A percentile compares a stretch with the other conserved stretches of the same genome.
Conservation (phyloP, 2,329 filamentous ascomycete genomes). For the Cucurbitaria berberidis region DNA sequence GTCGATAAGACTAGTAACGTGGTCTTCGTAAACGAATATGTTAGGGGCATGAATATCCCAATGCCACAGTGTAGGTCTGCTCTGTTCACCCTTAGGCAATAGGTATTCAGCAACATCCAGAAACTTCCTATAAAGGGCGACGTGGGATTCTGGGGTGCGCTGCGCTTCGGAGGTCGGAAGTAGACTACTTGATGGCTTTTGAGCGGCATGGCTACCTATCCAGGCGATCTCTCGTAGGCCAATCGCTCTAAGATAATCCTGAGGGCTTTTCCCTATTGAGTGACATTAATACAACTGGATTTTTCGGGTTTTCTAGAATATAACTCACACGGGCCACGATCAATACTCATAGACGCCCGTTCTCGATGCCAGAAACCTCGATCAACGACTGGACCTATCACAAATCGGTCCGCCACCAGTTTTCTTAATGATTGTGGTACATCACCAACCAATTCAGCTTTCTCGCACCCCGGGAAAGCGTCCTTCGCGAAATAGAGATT, state of each 20-base stretch:
- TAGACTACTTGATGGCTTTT: conserved; percentile 20
- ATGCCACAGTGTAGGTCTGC: conserved; percentile 49
- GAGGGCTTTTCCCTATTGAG: conserved; percentile 40
- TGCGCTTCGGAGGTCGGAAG: conserved; percentile 20
- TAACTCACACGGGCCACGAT: conserved; percentile 51
- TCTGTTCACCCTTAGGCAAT: conserved; percentile 25
- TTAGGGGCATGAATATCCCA: conserved; percentile 49
- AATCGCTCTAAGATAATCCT: conserved; percentile 43
- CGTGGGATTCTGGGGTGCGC: conserved; percentile 34
- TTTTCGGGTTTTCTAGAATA: conserved; percentile 8
- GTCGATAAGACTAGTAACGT: conserved; percentile 51
- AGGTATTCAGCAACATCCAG: conserved; percentile 39
- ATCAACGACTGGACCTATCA: conserved; percentile 48
- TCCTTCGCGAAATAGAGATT: conserved; percentile 48
- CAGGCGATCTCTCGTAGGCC: conserved; percentile 45
- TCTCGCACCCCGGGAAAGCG: conserved; percentile 38
- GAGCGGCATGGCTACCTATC: conserved; percentile 37
- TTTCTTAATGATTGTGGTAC: conserved; percentile 38
- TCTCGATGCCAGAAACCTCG: conserved; percentile 46
- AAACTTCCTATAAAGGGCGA: conserved; percentile 44
- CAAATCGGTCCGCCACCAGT: conserved; percentile 40
- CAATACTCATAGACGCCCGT: conserved; percentile 42
- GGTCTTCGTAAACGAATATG: conserved; percentile 47
- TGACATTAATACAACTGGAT: conserved; percentile 5
- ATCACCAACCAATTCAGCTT: conserved; percentile 34